phyloP scores from a whole-genome alignment of 495 filamentous ascomycete species.

The Penicillium cinerascens region DNA sequence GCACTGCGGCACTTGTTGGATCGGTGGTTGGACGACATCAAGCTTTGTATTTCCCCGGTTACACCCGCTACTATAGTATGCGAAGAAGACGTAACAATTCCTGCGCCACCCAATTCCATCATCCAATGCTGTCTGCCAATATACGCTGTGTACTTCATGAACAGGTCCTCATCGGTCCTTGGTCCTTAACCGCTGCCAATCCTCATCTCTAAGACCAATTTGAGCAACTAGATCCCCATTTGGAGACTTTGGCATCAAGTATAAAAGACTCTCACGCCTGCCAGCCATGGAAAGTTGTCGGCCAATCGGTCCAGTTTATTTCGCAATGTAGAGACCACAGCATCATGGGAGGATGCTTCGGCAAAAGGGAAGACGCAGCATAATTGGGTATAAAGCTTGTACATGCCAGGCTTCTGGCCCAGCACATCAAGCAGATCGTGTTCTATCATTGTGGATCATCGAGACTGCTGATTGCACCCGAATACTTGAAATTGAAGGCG shows the following conservation, averaged over 20 bases:
- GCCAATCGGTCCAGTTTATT: constrained; percentile 36
- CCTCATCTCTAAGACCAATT: constrained; percentile 45
- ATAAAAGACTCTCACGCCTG: constrained; percentile 35
- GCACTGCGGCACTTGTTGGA: not conserved
- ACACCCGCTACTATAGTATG: not conserved
- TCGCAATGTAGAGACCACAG: constrained; percentile 30
- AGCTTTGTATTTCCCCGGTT: not conserved
- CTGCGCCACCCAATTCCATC: not conserved
- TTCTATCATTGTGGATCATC: not conserved
- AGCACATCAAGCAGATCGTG: constrained; percentile 10
- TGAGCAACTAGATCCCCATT: constrained; percentile 39
- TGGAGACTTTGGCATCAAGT: constrained; percentile 26
- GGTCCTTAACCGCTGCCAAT: constrained; percentile 33
- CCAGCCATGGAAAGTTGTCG: constrained; percentile 50
- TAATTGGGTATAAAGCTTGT: constrained; percentile 44
- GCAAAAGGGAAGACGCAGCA: constrained; percentile 33
- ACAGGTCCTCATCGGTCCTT: constrained; percentile 43
- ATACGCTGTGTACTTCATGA: constrained; percentile 31
- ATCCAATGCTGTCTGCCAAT: constrained; percentile 20
- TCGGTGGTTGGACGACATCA: not conserved
- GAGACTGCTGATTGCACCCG: not conserved
- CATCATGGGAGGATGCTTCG: constrained; percentile 19
- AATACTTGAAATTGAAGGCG: no score
- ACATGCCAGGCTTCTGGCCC: constrained; percentile 13
- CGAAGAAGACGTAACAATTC: no score